These are phyloP conservation scores for Coelastrella sp. DNA, from an alignment of 139 green algal genomes.

Conservation along the genomic window DNA sequence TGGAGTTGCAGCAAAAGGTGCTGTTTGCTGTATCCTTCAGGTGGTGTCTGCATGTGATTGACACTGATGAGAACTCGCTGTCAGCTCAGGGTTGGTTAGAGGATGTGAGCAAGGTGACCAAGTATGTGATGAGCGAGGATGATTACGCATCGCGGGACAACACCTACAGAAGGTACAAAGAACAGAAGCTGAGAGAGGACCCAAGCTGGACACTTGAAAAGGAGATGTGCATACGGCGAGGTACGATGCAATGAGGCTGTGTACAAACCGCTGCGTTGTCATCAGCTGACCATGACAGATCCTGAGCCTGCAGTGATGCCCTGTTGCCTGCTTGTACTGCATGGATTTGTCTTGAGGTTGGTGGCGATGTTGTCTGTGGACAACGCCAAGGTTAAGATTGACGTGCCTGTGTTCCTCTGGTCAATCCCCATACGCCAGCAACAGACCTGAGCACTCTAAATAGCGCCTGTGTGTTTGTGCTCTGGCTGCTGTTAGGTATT, in stretches of 20 bases:
- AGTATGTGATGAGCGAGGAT: slow-evolving; percentile 98
- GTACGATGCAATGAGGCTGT: neutral
- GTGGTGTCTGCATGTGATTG: slow-evolving; percentile 89
- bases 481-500: slow-evolving; percentile 16
- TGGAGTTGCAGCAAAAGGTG: neutral
- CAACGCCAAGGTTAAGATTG: no score
- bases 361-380: no score
- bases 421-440: no score
- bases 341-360: no score
- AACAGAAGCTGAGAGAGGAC: slow-evolving; percentile 84
- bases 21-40: slow-evolving; percentile 49
- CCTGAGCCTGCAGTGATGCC: no score
- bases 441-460: no score
- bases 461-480: neutral
- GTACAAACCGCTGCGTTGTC: neutral
- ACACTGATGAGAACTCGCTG: slow-evolving; percentile 89
- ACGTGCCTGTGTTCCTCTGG: no score
- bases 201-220: slow-evolving; percentile 92
- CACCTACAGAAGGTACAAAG: slow-evolving; percentile 89
- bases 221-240: slow-evolving; percentile 68
- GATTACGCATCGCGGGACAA: slow-evolving; percentile 92
- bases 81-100: slow-evolving; percentile 95
- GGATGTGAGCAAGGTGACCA: slow-evolving; percentile 87
- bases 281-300: neutral
- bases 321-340: no score